A percentile compares a stretch with the other conserved stretches of the same genome.
These are phyloP conservation scores for Novymonas esmeraldas DNA, from an alignment of 208 protist species.

Conservation along the genomic window DNA sequence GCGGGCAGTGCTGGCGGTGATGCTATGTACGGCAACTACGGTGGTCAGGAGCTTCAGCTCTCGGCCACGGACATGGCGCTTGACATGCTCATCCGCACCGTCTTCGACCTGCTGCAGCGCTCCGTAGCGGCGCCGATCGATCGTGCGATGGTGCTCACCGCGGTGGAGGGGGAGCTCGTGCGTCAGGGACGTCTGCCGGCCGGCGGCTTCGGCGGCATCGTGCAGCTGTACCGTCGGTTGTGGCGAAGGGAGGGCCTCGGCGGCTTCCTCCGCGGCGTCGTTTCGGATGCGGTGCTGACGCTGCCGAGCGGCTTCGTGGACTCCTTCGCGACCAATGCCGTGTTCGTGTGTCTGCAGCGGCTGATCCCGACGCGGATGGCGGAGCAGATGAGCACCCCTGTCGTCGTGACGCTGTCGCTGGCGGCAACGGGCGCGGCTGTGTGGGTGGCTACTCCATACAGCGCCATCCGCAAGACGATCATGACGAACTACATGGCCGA, in stretches of 20 bases:
- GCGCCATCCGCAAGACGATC: constrained; percentile 66
- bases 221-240: constrained; percentile 44
- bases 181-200: constrained; percentile 67
- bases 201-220: constrained; percentile 66
- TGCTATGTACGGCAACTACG: constrained; percentile 19
- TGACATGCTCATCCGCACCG: constrained; percentile 47
- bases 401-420: constrained; percentile 56
- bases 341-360: constrained; percentile 48
- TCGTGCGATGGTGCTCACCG: constrained; percentile 65
- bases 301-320: constrained; percentile 62
- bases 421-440: constrained; percentile 51
- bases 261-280: constrained; percentile 68
- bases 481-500: constrained; percentile 86
- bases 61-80: constrained; percentile 33
- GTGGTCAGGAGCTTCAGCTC: constrained; percentile 5
- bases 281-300: constrained; percentile 63
- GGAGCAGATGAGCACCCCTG: constrained; percentile 43
- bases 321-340: constrained; percentile 46
- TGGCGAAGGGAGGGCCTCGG: constrained; percentile 62
- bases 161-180: constrained; percentile 81
- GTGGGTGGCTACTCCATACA: constrained; percentile 73
- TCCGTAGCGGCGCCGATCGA: constrained; percentile 59
- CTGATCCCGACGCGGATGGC: constrained; percentile 43
- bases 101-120: constrained; percentile 65
- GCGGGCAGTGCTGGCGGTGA: constrained; percentile 10